Evolutionary conservation across 1,284 basidiomycete genomes (phyloP), one percentile per base, ranked within the genome.

Genomic region (Moesziomyces sp.): DNA sequence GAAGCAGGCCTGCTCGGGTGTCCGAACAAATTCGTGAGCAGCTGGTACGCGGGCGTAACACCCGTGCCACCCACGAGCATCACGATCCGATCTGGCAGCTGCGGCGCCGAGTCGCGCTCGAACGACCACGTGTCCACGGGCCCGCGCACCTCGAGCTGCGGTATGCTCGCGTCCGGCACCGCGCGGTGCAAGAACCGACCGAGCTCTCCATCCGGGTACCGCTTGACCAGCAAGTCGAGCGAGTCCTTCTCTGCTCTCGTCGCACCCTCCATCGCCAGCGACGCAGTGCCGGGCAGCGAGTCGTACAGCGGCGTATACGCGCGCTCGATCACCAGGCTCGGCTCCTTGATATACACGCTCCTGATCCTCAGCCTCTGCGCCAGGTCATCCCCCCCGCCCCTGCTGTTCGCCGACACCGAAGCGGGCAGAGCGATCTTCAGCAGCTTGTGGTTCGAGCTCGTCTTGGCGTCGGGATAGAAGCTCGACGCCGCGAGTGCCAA

Each of bases 251-350:
- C 57, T 2, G 38, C 30, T 14, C 1, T n/a, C 1, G 38, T 55
- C 2, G 48, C 45, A 0, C 23, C 46, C 0, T n/a, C 6, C 7
- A 61, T 19, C 4, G 58, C 59, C 6, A 35, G 26, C 1, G 62
- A 62, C n/a, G 46, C 34, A 19, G 63, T 58, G 34, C 60, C 61
- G 2, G 66, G 66, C 2, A 62, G 49, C 5, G 63, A 69, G 23
- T 72, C 67, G 47, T 76, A 74, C 13, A 79, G 53, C 10, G 77
- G 77, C 3, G 77, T 79, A 21, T 79, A 79, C 7, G 76, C 71
- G 18, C 77, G 59, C 35, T 79, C 74, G 52, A 79, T 77, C 28
- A 75, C 72, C 10, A 79, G 51, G 7, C 60, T 60, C 7, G 77
- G 76, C 34, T 77, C 73, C 42, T 76, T 78, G 66, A 73, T 62